Conservation (phyloP, 768 basidiomycete species). For the Xerocomus potaroensis region DNA sequence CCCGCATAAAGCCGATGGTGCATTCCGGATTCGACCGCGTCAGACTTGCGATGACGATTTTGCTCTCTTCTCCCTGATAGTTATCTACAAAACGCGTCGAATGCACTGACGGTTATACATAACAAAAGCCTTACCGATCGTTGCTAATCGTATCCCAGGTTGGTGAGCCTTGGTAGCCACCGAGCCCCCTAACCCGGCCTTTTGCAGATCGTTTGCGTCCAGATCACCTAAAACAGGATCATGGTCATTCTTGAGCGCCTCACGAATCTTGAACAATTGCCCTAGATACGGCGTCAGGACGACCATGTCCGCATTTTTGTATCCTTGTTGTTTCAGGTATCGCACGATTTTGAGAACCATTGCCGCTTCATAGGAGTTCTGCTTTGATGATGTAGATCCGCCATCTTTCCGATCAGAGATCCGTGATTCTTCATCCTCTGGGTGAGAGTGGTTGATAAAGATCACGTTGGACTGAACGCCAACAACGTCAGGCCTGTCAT, state of each 20-base stretch:
- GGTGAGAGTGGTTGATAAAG: slow-evolving; percentile 56
- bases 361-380: slow-evolving; percentile 52
- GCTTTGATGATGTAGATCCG: slow-evolving; percentile 50
- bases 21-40: slow-evolving; percentile 53
- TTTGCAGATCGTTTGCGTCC: slow-evolving; percentile 53
- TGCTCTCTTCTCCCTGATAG: slow-evolving; percentile 71
- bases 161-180: too few species aligned
- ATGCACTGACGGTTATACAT: not conserved
- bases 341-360: slow-evolving; percentile 64
- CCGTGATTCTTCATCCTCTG: slow-evolving; percentile 45
- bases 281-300: slow-evolving; percentile 68
- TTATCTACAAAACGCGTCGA: slow-evolving; percentile 45
- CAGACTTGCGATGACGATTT: slow-evolving; percentile 59
- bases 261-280: slow-evolving; percentile 49
- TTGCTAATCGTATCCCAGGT: slow-evolving; percentile 62
- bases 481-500: slow-evolving; percentile 43
- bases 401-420: slow-evolving; percentile 43
- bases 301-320: slow-evolving; percentile 57
- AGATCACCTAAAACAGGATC: slow-evolving; percentile 63
- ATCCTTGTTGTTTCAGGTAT: slow-evolving; percentile 66
- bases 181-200: slow-evolving; percentile 37
- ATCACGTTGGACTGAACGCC: slow-evolving; percentile 56
- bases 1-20: slow-evolving; percentile 68
- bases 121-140: slow-evolving; percentile 46
- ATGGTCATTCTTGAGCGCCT: slow-evolving; percentile 39